These are phyloP conservation scores for Xylariaceae sp. DNA, from an alignment of 2,329 filamentous ascomycete genomes.

Conservation along the genomic window DNA sequence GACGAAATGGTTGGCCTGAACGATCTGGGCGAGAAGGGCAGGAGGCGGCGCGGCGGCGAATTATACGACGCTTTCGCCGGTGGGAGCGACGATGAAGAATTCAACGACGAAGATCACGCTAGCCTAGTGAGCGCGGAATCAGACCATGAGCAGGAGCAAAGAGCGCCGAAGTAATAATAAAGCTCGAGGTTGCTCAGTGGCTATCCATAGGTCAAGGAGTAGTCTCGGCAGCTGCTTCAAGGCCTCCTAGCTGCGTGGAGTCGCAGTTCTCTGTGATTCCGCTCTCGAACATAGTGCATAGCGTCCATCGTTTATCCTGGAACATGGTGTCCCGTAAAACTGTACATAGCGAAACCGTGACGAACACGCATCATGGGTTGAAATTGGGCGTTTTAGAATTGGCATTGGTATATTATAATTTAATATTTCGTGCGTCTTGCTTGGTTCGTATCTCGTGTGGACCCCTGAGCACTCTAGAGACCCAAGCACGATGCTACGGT, in stretches of 20 bases:
- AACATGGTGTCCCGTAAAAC: constrained; percentile 1
- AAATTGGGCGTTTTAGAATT: neutral
- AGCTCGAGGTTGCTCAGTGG: constrained; percentile 19
- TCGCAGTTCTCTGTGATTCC: neutral
- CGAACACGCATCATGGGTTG: neutral
- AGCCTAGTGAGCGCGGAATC: constrained; percentile 39
- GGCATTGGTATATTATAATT: constrained; percentile 1
- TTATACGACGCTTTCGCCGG: constrained; percentile 97
- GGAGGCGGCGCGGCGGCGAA: constrained; percentile 69
- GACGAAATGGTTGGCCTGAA: constrained; percentile 62
- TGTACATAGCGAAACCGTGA: constrained; percentile 15
- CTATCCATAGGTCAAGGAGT: neutral
- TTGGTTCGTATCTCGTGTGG: no score
- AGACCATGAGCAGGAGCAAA: constrained; percentile 18
- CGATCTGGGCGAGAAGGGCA: constrained; percentile 40
- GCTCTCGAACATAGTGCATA: neutral
- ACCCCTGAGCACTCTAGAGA: no score
- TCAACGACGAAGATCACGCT: constrained; percentile 39
- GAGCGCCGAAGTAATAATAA: constrained; percentile 15
- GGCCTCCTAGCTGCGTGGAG: neutral
- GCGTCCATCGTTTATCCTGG: neutral
- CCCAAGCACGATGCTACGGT: no score
- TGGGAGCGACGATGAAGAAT: constrained; percentile 71
- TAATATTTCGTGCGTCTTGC: neutral
- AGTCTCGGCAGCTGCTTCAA: neutral